These are phyloP conservation scores for Ophiostoma angusticollis DNA, from an alignment of 2,329 filamentous ascomycete genomes.

Conservation along the genomic window DNA sequence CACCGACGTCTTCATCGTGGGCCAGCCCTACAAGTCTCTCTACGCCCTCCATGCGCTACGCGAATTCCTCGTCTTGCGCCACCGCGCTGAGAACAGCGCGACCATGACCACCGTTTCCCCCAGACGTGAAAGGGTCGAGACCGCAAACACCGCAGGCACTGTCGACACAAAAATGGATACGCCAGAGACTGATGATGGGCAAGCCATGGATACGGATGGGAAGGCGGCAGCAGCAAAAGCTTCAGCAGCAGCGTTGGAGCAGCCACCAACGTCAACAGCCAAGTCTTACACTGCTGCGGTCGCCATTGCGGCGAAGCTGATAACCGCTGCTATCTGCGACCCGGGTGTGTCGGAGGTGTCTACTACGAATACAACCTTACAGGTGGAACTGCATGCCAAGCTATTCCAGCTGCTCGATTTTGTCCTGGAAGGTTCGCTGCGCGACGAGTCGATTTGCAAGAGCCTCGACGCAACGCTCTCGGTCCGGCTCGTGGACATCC, in stretches of 20 bases:
- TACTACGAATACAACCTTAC: constrained; percentile 28
- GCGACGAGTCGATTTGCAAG: constrained; percentile 11
- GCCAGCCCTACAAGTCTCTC: constrained; percentile 58
- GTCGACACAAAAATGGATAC: not conserved
- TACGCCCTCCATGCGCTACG: constrained; percentile 59
- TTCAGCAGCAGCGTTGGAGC: constrained; percentile 12
- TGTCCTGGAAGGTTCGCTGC: constrained; percentile 30
- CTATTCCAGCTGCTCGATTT: constrained; percentile 45
- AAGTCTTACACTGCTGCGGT: constrained; percentile 23
- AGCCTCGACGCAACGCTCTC: constrained; percentile 18
- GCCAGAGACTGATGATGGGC: too few species aligned
- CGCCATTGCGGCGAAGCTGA: constrained; percentile 35
- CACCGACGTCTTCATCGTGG: constrained; percentile 51
- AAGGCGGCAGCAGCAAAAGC: not conserved
- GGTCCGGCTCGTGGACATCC: constrained; percentile 21
- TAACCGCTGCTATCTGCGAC: constrained; percentile 49
- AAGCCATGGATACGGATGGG: too few species aligned
- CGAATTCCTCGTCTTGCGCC: constrained; percentile 41
- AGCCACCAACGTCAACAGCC: constrained; percentile 3
- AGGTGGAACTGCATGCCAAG: constrained; percentile 35
- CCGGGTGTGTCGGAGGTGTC: constrained; percentile 36
- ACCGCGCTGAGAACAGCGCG: too few species aligned
- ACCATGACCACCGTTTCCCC: too few species aligned
- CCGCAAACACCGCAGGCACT: not conserved
- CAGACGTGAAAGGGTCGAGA: constrained; percentile 3